Percentiles rank a stretch among this genome's conserved stretches.
Conservation (phyloP, 805 yeast species). For the Kazachstania africana region DNA sequence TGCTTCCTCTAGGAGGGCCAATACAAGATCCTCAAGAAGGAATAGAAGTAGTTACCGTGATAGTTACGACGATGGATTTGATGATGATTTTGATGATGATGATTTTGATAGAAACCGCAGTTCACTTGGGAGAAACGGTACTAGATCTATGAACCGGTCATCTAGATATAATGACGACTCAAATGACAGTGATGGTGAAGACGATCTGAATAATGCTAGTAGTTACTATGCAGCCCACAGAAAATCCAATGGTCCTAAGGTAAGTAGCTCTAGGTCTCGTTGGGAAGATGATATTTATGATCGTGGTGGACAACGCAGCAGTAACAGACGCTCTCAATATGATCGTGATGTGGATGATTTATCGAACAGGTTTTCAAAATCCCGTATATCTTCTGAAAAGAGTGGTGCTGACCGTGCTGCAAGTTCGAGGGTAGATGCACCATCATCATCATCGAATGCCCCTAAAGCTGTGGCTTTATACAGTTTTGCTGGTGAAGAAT, state of each 20-base stretch:
- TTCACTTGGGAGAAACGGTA: background rate
- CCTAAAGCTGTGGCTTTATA: slow-evolving; percentile 77
- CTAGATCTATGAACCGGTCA: slow-evolving; percentile 8
- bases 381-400: slow-evolving; percentile 30
- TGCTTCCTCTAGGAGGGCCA: slow-evolving; percentile 18
- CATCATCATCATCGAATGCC: background rate
- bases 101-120: background rate
- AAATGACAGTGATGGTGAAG: no score
- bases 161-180: no score
- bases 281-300: background rate
- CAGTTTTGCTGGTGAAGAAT: slow-evolving; percentile 82
- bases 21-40: slow-evolving; percentile 14
- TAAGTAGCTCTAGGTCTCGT: slow-evolving; percentile 9
- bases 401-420: background rate
- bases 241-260: no score
- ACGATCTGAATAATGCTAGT: no score
- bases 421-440: slow-evolving; percentile 1
- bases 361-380: slow-evolving; percentile 28
- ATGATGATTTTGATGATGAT: slow-evolving; percentile 14
- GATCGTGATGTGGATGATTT: background rate
- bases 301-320: background rate
- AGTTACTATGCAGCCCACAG: no score
- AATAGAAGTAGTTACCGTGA: slow-evolving; percentile 11
- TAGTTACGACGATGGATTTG: slow-evolving; percentile 6
- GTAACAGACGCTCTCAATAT: slow-evolving; percentile 1